phyloP scores from a whole-genome alignment of 495 filamentous ascomycete genomes.

The Chaetomidium leptoderma region DNA sequence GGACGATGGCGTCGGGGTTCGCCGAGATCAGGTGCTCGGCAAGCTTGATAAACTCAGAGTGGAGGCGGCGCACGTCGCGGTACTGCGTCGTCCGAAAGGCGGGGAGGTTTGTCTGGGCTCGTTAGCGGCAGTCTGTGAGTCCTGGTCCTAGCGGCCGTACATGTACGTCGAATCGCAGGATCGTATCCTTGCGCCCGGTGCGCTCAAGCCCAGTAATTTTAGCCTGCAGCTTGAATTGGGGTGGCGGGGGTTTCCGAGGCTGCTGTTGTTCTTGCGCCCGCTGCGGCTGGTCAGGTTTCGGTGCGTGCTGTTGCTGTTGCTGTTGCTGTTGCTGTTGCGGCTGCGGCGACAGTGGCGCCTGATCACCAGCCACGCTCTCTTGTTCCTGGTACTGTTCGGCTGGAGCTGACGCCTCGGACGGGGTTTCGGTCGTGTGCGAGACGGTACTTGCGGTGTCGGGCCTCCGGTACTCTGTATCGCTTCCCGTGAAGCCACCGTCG shows the following conservation, averaged over 20 bases:
- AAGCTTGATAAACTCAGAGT: conserved; percentile 93
- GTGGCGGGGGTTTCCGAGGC: conserved; percentile 47
- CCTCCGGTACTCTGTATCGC: conserved; percentile 31
- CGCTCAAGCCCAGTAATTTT: conserved; percentile 92
- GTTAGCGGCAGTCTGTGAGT: conserved; percentile 7
- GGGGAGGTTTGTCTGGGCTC: conserved; percentile 82
- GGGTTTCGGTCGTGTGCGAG: conserved; percentile 21
- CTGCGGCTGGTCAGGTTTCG: conserved; percentile 34
- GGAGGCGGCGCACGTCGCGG: conserved; percentile 89
- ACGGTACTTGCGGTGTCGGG: conserved; percentile 41
- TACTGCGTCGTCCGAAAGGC: conserved; percentile 97
- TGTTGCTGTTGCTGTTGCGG: conserved; percentile 24
- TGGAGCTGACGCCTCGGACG: conserved; percentile 4
- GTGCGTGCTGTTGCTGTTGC: conserved; percentile 22
- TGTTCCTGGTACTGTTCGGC: conserved; percentile 13
- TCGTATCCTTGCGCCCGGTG: conserved; percentile 90
- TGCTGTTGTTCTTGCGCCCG: conserved; percentile 46
- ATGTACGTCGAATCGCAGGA: conserved; percentile 94
- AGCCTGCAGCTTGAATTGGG: conserved; percentile 80
- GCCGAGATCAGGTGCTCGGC: conserved; percentile 91
- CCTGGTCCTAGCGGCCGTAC: conserved; percentile 49
- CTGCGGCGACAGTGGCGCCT: conserved; percentile 24
- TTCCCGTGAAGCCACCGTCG: conserved; percentile 37
- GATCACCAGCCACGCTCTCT: conserved; percentile 15
- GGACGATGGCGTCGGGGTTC: conserved; percentile 95